Percentiles rank a stretch among this genome's conserved stretches.
Conservation (phyloP, 495 filamentous ascomycete species). For the Penicillium parvum region DNA sequence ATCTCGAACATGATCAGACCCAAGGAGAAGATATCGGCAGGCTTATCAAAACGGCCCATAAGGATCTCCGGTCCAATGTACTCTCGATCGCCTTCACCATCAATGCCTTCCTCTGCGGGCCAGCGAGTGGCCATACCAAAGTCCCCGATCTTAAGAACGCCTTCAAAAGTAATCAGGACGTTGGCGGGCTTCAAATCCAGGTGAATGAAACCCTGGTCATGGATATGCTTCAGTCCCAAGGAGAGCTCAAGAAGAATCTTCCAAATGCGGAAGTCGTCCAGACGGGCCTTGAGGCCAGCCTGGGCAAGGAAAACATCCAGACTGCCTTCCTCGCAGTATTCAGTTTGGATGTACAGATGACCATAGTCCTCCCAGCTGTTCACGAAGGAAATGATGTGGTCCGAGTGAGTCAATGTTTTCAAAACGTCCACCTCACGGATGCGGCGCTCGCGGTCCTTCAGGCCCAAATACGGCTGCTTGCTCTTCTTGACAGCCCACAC, state of each 20-base stretch:
- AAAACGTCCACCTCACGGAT: conserved; percentile 77
- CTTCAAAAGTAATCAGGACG: conserved; percentile 84
- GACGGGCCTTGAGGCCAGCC: conserved; percentile 72
- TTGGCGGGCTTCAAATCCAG: conserved; percentile 96
- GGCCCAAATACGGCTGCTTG: conserved; percentile 68
- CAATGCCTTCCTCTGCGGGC: conserved; percentile 70
- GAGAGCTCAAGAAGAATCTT: conserved; percentile 86
- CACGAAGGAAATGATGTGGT: conserved; percentile 77
- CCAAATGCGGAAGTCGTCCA: conserved; percentile 98
- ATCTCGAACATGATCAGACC: conserved; percentile 93
- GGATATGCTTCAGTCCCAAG: conserved; percentile 80
- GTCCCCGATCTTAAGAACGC: conserved; percentile 89
- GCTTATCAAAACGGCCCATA: conserved; percentile 76
- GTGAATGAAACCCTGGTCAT: conserved; percentile 83
- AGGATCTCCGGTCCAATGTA: conserved; percentile 94
- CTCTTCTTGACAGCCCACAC: conserved; percentile 94
- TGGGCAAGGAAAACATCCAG: conserved; percentile 75
- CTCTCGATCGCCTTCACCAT: conserved; percentile 90
- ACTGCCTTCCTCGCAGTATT: conserved; percentile 90
- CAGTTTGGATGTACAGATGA: conserved; percentile 93
- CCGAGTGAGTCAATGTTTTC: conserved; percentile 62
- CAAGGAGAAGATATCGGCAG: conserved; percentile 88
- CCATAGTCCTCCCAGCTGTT: conserved; percentile 79
- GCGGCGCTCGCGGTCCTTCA: conserved; percentile 69
- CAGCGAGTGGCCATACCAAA: conserved; percentile 86